Evolutionary conservation across 331 rosid genomes (phyloP), one percentile per base, ranked within the genome.

Genomic region (Telfairia occidentalis): DNA sequence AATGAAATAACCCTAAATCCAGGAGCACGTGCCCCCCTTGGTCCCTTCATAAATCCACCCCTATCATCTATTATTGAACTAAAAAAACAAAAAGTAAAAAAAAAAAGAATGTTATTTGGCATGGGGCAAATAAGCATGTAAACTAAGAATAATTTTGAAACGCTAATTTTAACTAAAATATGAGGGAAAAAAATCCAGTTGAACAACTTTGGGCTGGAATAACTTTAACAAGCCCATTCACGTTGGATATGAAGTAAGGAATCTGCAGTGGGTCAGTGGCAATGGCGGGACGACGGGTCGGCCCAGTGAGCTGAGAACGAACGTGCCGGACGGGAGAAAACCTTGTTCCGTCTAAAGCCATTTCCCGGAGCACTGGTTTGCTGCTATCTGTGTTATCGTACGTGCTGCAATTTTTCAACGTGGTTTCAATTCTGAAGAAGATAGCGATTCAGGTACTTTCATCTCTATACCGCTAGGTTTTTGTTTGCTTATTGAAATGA

Each of bases 391-490:
- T 10, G 18, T 18, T 57, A 18, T 26, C 64, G 64, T 40, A 40
- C 21, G 23, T 24, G 74, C 54, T 3, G 24, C 35, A 24, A 26
- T 26, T 24, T 38, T 43, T 35, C 71, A 35, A 8, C 9, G 21
- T 9, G 52, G 35, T n/a, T 69, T 69, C 55, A 43, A 15, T 43
- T 69, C 38, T 43, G 74, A 69, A 69, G 74, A 67, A 69, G 21
- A 45, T 23, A 66, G 34, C 52, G 73, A 19, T 19, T 11, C 55
- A 43, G 74, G 74, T 69, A 69, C 11, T 66, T 66, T 63, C 71
- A 21, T 8, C 0, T 43, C 38, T 13, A 7, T 43, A 26, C 11
- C 55, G 21, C 7, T 7, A 24, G 3, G 38, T 24, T 69, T 69
- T 15, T 1, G 2, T 24, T 43, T 42, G 7, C 13, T 42, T 43